Base-by-base conservation (phyloP, 2,329 filamentous ascomycete genomes). In the Ascochyta viciae-villosae region DNA sequence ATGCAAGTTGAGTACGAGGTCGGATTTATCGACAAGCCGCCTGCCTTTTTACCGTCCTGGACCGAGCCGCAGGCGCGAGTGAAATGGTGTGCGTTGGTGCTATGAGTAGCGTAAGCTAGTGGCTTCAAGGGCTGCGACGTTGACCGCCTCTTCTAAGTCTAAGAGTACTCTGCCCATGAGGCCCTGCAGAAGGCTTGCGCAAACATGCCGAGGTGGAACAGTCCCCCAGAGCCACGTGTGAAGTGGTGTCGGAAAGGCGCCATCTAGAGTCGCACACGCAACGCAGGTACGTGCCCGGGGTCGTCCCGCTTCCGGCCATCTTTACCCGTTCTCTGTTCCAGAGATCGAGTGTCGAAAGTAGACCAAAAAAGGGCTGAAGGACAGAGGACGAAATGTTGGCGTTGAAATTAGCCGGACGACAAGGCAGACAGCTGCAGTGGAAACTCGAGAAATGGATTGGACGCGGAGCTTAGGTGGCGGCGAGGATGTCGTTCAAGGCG, bases 1-100 rank as follows among this genome's bases (percentile, higher is more conserved):
- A 42, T 40, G 54, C 48, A 49, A 44, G 33, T 49, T 34, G n/a
- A 44, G 39, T 43, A 51, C 44, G 29, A 39, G 41, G 45, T 47
- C 44, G 27, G 45, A 23, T 6, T 50, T 47, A 33, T 50, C 41
- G 50, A 54, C 39, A 46, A 37, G 35, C 41, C 29, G 39, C 40
- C 40, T 54, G 6, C 50, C 50, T 42, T 50, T 43, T 42, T 46
- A 38, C 47, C 42, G 42, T 47, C 46, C 53, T 50, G 53, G 53
- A 56, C 53, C 53, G 53, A 56, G 53, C 47, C 53, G 47, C 43
- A 56, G 41, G 24, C 43, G 33, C 47, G 26, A 51, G n/a, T 34
- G n/a, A 23, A 39, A 27, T 51, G 24, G 53, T 42, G 35, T 35
- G 23, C 29, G 35, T 46, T 37, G 45, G 37, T 47, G 41, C 46